Evolutionary conservation across 2,329 filamentous ascomycete genomes (phyloP), one percentile per base, ranked within the genome.

Genomic region (Mollisia scopiformis): DNA sequence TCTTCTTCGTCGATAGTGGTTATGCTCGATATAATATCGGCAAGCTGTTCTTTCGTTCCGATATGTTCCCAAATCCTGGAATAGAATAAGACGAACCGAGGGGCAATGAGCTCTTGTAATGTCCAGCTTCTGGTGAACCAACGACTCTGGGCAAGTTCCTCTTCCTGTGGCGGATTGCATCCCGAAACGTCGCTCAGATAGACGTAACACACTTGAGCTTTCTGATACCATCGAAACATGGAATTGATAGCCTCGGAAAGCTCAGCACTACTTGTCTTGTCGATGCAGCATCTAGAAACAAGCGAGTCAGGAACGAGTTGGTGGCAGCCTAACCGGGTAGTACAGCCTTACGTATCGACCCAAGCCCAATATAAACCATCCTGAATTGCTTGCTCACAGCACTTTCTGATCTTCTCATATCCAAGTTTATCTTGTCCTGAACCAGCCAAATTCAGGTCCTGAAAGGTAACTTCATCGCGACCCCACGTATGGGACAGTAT

Each of bases 401-500:
- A 49, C 6, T 14, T 13, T 10, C 23, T 21, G 25, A 47, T 39
- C 50, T 55, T 47, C 11, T 8, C n/a, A 27, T 30, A 43, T 21
- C 57, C 58, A 6, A 35, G 19, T 23, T 31, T 49, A 13, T 50
- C 27, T 16, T 54, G 30, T 2, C 75, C 71, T 6, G 31, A 33
- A 55, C 73, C 72, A 2, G 61, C 57, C 7, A 16, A 14, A 14
- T 39, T 23, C 31, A 71, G 65, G 33, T 74, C 70, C 23, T 66
- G 49, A 43, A 71, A 69, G 0, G 67, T 55, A 8, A 74, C 69
- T 60, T 76, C 74, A 1, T 67, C 72, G 1, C 65, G 53, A 7
- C 62, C 65, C 73, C 74, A 75, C 7, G 64, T 70, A 55, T 75
- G 73, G 3, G 72, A 75, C 7, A 75, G 64, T 3, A 75, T 74